Evolutionary conservation across 2,329 filamentous ascomycete species (phyloP), one percentile per base, ranked within the genome.

Genomic region (Aureobasidium musti): DNA sequence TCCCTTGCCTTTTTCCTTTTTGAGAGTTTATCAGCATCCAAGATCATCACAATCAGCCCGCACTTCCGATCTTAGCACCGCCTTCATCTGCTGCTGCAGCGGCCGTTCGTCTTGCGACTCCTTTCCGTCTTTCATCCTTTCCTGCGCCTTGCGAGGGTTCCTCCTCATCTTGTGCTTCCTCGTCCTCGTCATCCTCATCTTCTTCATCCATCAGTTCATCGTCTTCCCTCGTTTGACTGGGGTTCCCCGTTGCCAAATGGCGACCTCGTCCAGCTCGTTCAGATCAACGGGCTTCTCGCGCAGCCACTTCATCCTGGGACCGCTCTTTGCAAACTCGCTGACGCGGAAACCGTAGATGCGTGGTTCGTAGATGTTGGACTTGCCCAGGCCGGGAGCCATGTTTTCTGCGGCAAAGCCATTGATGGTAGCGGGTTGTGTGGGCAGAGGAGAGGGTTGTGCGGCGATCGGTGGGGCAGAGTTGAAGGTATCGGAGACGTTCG

Each of bases 341-440:
- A 99, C 95, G 69, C 90, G 87, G 82, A 99, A 99, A 33, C 95
- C 95, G 79, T 98, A 99, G 76, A 99, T 98, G 71, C 89, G 90
- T 67, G 95, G 92, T 76, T 97, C 92, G 79, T 98, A 98, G 73
- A 97, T 91, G 77, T 88, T 92, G 67, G 87, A 87, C 57, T 82
- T 82, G 13, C 95, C 95, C 2, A 99, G 83, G 1, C 92, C 92
- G 0, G 95, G 93, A 1, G 90, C 93, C 70, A 97, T 89, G 77
- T 98, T 99, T 72, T 88, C 85, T 5, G 90, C 86, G 70, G 91
- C 89, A 74, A 97, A 88, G 73, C 95, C 95, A 77, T 99, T 98
- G 73, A 98, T 87, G 68, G 78, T 77, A 17, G 79, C 69, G 2
- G 84, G 84, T 71, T 85, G 84, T 21, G 81, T 79, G 5, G 79